Conservation (phyloP, 441 rosid genomes). For the Euphorbia celastroides region DNA sequence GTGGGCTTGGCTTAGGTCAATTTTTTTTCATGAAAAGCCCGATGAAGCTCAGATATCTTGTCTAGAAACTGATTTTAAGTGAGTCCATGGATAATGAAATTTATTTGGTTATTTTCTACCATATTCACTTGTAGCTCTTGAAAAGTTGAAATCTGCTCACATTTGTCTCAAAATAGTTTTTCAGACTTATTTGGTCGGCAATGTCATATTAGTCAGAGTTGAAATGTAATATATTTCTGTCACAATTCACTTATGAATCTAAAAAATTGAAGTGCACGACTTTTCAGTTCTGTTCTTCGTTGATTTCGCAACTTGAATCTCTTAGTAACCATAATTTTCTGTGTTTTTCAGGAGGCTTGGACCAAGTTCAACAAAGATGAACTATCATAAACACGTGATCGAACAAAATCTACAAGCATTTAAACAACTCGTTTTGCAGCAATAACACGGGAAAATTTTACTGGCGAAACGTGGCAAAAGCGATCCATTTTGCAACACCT, state of each 20-base stretch:
- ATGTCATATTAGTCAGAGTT: not conserved
- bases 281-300: too few species aligned
- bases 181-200: too few species aligned
- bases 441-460: not conserved
- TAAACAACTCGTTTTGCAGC: not conserved
- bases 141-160: not conserved
- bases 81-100: too few species aligned
- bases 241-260: too few species aligned
- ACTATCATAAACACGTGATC: conserved; percentile 27
- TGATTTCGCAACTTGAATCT: not conserved
- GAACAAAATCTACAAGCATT: not conserved
- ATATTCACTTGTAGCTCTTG: too few species aligned
- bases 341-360: conserved; percentile 43
- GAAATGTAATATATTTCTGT: not conserved
- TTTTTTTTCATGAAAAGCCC: too few species aligned
- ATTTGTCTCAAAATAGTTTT: too few species aligned
- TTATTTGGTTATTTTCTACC: too few species aligned
- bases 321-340: conserved; percentile 1
- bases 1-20: too few species aligned
- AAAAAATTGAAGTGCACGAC: too few species aligned
- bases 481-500: not conserved
- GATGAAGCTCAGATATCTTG: too few species aligned
- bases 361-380: conserved; percentile 46
- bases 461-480: not conserved
- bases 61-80: too few species aligned